A percentile compares a stretch with the other conserved stretches of the same genome.
These are phyloP conservation scores for Microstroma glucosiphilum DNA, from an alignment of 1,284 basidiomycete species.

Conservation along the genomic window DNA sequence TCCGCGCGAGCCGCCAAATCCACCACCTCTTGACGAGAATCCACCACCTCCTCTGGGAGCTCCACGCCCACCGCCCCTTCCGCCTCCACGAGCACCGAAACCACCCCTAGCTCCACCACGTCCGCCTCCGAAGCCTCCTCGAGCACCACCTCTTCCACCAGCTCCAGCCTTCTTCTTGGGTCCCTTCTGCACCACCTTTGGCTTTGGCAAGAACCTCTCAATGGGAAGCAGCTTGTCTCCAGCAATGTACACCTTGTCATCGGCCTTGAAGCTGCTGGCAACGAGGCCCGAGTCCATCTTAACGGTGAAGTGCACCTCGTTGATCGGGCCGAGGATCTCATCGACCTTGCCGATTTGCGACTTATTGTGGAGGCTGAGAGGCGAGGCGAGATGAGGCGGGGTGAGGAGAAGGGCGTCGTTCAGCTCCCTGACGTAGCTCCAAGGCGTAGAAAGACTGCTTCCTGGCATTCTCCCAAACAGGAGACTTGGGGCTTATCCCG, in stretches of 20 bases:
- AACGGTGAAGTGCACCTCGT: slow-evolving; percentile 95
- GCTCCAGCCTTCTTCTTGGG: slow-evolving; percentile 18
- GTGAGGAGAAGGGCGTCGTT: neutral
- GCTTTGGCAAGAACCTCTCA: slow-evolving; percentile 94
- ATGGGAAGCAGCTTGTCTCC: slow-evolving; percentile 93
- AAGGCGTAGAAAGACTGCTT: neutral
- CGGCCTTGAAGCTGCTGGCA: slow-evolving; percentile 88
- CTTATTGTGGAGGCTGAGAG: slow-evolving; percentile 75
- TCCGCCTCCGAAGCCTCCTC: slow-evolving; percentile 2
- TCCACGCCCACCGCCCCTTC: slow-evolving; percentile 15
- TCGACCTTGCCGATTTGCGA: slow-evolving; percentile 91
- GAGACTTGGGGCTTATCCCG: too few species aligned
- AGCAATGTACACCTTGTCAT: slow-evolving; percentile 95
- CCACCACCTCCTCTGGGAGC: slow-evolving; percentile 2
- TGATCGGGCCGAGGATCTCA: slow-evolving; percentile 94
- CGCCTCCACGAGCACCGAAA: slow-evolving; percentile 8
- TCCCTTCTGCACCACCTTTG: slow-evolving; percentile 58
- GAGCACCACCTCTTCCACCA: neutral
- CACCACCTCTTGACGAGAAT: slow-evolving; percentile 22
- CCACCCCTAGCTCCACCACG: slow-evolving; percentile 1
- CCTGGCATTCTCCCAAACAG: too few species aligned
- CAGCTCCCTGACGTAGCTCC: neutral
- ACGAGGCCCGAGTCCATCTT: slow-evolving; percentile 97
- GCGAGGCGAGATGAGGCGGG: neutral
- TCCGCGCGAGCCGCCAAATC: slow-evolving; percentile 25